Evolutionary conservation across 2,329 filamentous ascomycete species (phyloP).

Genomic region (Simplicillium aogashimaense): DNA sequence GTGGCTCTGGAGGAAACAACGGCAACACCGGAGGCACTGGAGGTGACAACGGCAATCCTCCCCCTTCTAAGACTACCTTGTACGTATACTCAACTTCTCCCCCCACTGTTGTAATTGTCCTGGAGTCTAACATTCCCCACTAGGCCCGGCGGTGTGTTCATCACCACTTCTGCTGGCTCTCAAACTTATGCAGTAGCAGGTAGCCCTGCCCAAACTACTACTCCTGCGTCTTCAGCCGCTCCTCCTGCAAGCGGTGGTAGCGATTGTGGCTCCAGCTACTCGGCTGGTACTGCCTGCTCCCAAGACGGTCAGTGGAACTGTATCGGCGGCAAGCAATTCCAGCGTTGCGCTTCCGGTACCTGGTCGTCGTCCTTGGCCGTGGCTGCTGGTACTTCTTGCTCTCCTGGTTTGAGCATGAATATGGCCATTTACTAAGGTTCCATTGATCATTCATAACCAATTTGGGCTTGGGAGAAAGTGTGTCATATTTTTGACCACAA

Average conservation of each 20-base stretch:
- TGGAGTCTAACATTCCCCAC: conserved; percentile 7
- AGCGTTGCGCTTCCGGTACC: conserved; percentile 44
- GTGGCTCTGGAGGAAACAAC: too few relatives aligned
- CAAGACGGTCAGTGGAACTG: conserved; percentile 51
- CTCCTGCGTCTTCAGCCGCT: too few relatives aligned
- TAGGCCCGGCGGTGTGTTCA: conserved; percentile 32
- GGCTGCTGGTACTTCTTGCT: neutral
- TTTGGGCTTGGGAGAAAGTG: too few relatives aligned
- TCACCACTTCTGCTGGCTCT: conserved; percentile 17
- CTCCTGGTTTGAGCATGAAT: neutral
- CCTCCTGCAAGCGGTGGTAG: conserved; percentile 1
- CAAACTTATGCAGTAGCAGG: conserved; percentile 7
- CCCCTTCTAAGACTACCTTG: conserved; percentile 9
- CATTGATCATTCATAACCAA: too few relatives aligned
- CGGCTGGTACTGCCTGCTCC: conserved; percentile 33
- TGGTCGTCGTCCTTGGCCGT: neutral
- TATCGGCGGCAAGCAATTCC: conserved; percentile 43
- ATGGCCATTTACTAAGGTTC: neutral
- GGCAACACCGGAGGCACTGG: conserved; percentile 5
- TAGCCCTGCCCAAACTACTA: conserved; percentile 9
- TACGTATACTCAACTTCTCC: conserved; percentile 17
- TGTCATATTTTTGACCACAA: too few relatives aligned
- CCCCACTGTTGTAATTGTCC: neutral
- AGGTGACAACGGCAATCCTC: conserved; percentile 5
- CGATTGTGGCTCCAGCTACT: conserved; percentile 13